Conservation (phyloP, 2,329 filamentous ascomycete genomes). For the Microsporum ferrugineum region DNA sequence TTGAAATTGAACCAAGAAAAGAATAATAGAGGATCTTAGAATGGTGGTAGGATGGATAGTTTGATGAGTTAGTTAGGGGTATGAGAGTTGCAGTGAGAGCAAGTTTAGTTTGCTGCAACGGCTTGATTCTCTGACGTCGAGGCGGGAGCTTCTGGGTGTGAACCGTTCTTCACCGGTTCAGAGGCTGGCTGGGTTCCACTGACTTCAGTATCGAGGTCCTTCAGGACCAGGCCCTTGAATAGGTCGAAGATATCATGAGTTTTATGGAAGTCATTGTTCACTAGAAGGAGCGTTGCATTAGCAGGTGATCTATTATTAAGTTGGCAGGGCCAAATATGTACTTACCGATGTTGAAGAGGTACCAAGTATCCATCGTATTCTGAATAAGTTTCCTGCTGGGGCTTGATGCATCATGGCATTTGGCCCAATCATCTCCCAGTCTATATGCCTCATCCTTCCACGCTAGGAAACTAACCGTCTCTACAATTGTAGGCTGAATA, state of each 20-base stretch:
- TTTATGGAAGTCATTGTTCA: conserved; percentile 96
- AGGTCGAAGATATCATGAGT: conserved; percentile 70
- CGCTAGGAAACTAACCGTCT: conserved; percentile 91
- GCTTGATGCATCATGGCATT: conserved; percentile 67
- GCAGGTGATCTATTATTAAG: conserved; percentile 7
- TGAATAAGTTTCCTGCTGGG: conserved; percentile 71
- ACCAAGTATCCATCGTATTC: conserved; percentile 79
- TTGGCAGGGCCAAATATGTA: conserved; percentile 9
- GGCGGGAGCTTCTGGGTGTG: neutral
- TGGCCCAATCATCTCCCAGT: conserved; percentile 84
- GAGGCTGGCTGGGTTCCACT: conserved; percentile 4
- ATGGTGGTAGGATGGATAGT: neutral
- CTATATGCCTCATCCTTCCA: conserved; percentile 98
- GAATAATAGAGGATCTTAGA: neutral
- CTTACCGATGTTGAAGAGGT: conserved; percentile 86
- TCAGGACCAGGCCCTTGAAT: conserved; percentile 57
- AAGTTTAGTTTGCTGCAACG: neutral
- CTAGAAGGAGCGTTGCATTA: conserved; percentile 36
- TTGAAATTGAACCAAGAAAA: conserved; percentile 2
- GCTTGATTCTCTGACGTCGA: neutral
- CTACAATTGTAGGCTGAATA: conserved; percentile 98
- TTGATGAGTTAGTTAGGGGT: neutral
- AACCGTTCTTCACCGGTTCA: neutral
- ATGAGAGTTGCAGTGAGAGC: neutral
- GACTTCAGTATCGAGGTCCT: conserved; percentile 27